Base-by-base conservation (phyloP, 2,329 filamentous ascomycete species). In the Talaromyces sp. region DNA sequence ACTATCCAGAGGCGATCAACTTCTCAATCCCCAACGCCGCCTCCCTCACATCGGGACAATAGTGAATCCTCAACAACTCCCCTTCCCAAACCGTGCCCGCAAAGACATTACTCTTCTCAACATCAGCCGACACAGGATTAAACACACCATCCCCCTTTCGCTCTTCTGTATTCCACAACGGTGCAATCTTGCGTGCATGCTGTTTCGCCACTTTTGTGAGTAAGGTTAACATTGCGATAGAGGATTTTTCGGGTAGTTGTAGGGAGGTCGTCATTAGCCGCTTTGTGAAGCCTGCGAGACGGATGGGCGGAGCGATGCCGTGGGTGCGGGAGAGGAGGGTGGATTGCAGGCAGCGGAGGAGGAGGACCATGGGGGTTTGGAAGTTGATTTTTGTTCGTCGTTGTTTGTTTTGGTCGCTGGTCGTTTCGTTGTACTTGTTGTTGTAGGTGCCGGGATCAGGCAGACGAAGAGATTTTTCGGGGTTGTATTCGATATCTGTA, bases 161-260 rank as follows among this genome's bases (percentile, higher is more conserved):
- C 81, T 98, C 95, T 75, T 98, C 94, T 0, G 93, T 96, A 72
- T 96, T 89, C 94, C 95, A 99, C 67, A 99, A 78, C n/a, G 89
- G 87, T 43, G 86, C 86, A 50, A 98, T 86, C 78, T 94, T 96
- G 71, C 88, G 89, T 57, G 89, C 89, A 75, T 99, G 93, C 2
- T 89, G 89, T 77, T 91, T 91, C 0, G 90, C 87, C 1, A 98
- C 87, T 70, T 93, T 90, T 61, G 86, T 86, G 50, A 98, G 78
- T 33, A 99, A 82, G 1, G 89, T 89, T 4, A 97, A 81, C 63
- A 94, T 85, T 0, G 94, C 94, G 69, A 92, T 86, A 47, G 88
- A 86, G 1, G 91, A 96, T 77, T 96, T 97, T 78, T 97, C 94
- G 0, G 95, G 95, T 27, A 97, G 80, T 69, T 98, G 95, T 58